Evolutionary conservation across 2,329 filamentous ascomycete genomes (phyloP).

Genomic region (Penicillium glabrum): DNA sequence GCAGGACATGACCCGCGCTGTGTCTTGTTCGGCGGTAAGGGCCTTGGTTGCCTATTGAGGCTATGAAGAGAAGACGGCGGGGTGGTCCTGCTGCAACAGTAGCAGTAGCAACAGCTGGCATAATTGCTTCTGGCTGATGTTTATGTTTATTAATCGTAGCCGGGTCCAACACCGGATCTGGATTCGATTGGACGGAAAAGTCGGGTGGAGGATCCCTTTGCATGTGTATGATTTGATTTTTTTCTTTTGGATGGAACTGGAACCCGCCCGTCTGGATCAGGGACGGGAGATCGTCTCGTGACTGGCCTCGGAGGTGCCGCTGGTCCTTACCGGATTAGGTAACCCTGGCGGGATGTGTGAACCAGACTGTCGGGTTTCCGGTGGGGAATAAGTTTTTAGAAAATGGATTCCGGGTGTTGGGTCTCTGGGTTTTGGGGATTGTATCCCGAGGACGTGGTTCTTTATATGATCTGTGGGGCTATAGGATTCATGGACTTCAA

Average conservation of each 20-base stretch:
- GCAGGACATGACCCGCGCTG: conserved; percentile 78
- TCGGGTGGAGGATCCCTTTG: not conserved
- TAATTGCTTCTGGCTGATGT: not conserved
- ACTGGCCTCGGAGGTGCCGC: conserved; percentile 6
- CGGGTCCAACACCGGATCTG: not conserved
- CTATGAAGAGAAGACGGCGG: conserved; percentile 63
- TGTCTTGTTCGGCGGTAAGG: conserved; percentile 76
- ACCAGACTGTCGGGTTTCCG: conserved; percentile 6
- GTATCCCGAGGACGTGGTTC: not conserved
- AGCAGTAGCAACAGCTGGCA: not conserved
- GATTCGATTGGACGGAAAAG: not conserved
- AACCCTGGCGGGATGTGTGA: not conserved
- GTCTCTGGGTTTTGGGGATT: too few species aligned
- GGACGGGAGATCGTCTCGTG: conserved; percentile 23
- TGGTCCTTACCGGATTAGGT: conserved; percentile 5
- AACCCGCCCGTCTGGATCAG: conserved; percentile 8
- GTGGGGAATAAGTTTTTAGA: not conserved
- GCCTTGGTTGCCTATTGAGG: conserved; percentile 83
- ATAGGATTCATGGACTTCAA: not conserved
- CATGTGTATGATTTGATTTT: not conserved
- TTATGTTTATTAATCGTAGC: not conserved
- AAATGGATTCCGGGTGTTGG: too few species aligned
- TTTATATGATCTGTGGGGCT: not conserved
- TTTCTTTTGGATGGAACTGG: not conserved
- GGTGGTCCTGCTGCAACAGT: conserved; percentile 4